Base-by-base conservation (phyloP, 441 rosid species). In the Raphanus hybrid region DNA sequence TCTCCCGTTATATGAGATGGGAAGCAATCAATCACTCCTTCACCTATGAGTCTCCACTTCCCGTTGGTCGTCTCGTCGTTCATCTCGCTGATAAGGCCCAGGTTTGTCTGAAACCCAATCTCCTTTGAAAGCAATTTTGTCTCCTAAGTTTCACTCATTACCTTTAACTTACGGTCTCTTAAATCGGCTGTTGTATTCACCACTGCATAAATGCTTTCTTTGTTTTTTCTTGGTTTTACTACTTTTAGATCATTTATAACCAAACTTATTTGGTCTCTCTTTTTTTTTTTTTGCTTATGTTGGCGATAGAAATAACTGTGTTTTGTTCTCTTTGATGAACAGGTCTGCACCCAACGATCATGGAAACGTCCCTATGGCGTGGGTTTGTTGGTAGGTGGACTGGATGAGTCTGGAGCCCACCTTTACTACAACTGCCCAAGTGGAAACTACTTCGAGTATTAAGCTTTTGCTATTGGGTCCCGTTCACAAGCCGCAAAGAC, bases 401-500 rank as follows among this genome's bases (percentile, higher is more conserved):
- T 34, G 7, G 37, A 34, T 34, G 37, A 34, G 37, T 34, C 37
- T 34, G 37, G 7, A 34, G 37, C 37, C 37, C 37, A 34, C 37
- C 37, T 34, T 34, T 34, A 34, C 37, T 34, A 34, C 37, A 34
- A 34, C 37, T 34, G 37, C 37, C 37, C 37, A 4, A 34, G 37
- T 34, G 37, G 37, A 34, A 95, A 91, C 87, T 92, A 95, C 84
- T 95, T 92, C 43, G 98, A 95, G 70, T 95, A 92, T 74, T 94
- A 95, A 78, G 97, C 96, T 60, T 95, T 92, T 78, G 99, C 99
- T 29, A 92, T 95, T 6, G 99, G 98, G 15, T 95, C 99, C 15
- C 99, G 99, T 69, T 92, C 99, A 48, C 99, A 94, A 85, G 98
- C 98, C 43, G 98, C 99, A 45, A 94, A 94, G 73, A 94, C 99